Conservation (phyloP, 257 asterid species). For the Mentha longifolia region DNA sequence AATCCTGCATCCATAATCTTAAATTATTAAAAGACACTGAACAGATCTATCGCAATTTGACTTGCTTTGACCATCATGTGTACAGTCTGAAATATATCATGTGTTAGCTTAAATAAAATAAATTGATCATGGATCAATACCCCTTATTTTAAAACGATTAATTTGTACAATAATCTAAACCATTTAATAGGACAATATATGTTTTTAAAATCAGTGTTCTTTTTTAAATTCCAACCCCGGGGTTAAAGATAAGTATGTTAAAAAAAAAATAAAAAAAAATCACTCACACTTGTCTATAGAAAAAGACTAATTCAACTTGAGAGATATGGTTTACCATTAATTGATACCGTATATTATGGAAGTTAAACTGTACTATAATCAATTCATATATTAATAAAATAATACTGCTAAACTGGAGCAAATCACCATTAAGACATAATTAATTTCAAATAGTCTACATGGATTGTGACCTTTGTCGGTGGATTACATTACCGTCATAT, state of each 20-base stretch:
- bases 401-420: not conserved
- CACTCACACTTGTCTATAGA: too few relatives aligned
- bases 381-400: not conserved
- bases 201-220: not conserved
- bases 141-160: too few relatives aligned
- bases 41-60: not conserved
- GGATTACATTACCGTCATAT: not conserved
- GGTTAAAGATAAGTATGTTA: not conserved
- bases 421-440: slow-evolving; percentile 3
- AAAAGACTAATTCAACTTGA: too few relatives aligned
- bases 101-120: not conserved
- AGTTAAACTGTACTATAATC: not conserved
- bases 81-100: not conserved
- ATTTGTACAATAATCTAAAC: not conserved
- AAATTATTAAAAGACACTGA: not conserved
- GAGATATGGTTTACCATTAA: not conserved
- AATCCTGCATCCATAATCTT: not conserved
- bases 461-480: slow-evolving; percentile 23
- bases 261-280: too few relatives aligned
- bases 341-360: not conserved
- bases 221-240: not conserved
- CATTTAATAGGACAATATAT: not conserved
- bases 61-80: not conserved
- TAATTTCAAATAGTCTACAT: slow-evolving; percentile 1
- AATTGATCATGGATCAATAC: not conserved